phyloP scores from a whole-genome alignment of 306 rosid species.

The Parietaria judaica region DNA sequence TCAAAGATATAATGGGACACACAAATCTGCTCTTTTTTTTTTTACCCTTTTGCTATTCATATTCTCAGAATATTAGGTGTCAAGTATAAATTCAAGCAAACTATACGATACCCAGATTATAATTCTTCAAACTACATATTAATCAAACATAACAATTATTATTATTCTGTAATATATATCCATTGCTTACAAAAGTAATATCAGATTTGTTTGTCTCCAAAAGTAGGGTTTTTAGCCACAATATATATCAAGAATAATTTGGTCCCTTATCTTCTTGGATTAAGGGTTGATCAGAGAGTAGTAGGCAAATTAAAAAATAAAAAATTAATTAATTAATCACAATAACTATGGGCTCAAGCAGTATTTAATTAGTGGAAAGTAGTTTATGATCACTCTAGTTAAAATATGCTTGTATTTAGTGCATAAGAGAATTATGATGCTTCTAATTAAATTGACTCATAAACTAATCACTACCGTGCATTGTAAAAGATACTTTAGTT shows the following conservation, averaged over 20 bases:
- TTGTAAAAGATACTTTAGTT: conserved; percentile 1
- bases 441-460: neutral
- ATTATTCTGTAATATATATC: too few species aligned
- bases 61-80: too few species aligned
- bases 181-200: too few species aligned
- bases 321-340: too few species aligned
- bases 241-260: conserved; percentile 15
- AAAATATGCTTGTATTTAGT: neutral
- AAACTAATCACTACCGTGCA: neutral
- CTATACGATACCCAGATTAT: too few species aligned
- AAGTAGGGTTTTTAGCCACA: neutral
- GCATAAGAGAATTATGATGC: neutral
- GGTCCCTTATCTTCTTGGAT: conserved; percentile 26
- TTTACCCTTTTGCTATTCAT: too few species aligned
- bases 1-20: too few species aligned
- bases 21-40: too few species aligned
- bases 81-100: too few species aligned
- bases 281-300: neutral
- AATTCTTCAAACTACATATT: too few species aligned
- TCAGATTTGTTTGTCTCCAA: neutral
- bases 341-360: too few species aligned
- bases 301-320: neutral
- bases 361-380: neutral
- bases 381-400: neutral
- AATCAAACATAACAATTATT: too few species aligned